Evolutionary conservation across 2,329 filamentous ascomycete species (phyloP), one percentile per base, ranked within the genome.

Genomic region (Fusarium sp.): DNA sequence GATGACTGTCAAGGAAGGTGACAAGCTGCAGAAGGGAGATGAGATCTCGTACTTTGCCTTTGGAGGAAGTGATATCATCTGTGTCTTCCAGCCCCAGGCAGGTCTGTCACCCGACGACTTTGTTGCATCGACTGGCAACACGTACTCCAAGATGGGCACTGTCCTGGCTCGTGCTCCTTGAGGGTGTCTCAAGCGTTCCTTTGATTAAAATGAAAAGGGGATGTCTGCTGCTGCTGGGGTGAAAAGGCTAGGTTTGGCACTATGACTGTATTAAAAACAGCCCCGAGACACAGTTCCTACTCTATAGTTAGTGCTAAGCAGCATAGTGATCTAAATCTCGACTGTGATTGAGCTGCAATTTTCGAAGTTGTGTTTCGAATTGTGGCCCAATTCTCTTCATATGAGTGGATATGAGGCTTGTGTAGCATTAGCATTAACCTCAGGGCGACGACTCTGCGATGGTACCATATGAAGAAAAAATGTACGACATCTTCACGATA

Each of bases 11-110:
- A 72, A 73, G 31, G 50, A 68, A 35, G 81, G 74, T 1, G 68
- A 77, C 18, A 29, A 31, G 3, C 7, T 84, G 33, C 68, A 79
- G n/a, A 86, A 86, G 70, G 84, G 84, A 4, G 77, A 86, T 3
- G 83, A 85, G 68, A 81, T 86, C 65, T 82, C 80, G 0, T 82
- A 81, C 68, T 86, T 86, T 69, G 79, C 82, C 69, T 86, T 85
- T 69, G 85, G 85, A 20, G 85, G 84, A 1, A 84, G 82, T 2
- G 85, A 86, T 76, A 77, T 83, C 20, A 81, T 86, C 20, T 65
- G 83, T 29, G 80, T 85, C 5, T 86, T 86, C 75, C 73, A 85
- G 67, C 45, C 48, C 6, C 69, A 76, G 57, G 73, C 77, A 16
- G 64, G 66, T 27, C 54, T 78, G 41, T 63, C 48, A n/a, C 57